Base-by-base conservation (phyloP, 169 alveolate genomes). In the Cystoisospora suis region DNA sequence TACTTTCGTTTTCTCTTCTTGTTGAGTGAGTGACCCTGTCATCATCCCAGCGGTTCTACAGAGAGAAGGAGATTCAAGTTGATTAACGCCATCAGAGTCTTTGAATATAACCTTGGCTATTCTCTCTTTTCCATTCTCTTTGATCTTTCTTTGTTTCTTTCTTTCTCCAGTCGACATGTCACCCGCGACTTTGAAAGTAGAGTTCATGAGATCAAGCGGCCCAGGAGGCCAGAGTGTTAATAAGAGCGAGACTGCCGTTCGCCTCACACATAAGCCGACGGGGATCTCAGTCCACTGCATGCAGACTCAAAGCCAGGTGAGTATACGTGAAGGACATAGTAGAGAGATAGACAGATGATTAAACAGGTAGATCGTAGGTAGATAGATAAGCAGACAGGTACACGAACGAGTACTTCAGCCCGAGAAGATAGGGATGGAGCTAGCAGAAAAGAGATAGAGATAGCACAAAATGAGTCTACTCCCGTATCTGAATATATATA, bases 171-270 rank as follows among this genome's bases (percentile, higher is more conserved):
- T 65, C 61, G 90, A 89, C 47, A 59, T 90, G 47, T 36, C 59
- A 20, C 70, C 85, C 12, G 23, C 96, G 59, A 98, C 96, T 81
- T 75, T 97, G 23, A 95, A 88, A 40, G 94, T 97, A 38, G 99
- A 98, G 87, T 95, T 97, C 29, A 96, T 96, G 98, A 93, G 98
- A 47, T 96, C 99, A 27, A 94, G 97, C 45, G 99, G 99, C 4
- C 98, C 98, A 42, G 99, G 99, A 38, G 99, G 99, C 20, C 97
- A 98, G 91, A 98, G 97, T 94, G 99, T 98, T 17, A 98, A 98
- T 94, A 98, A 95, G 85, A 97, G 97, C 53, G 99, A 97, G 86
- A 96, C 99, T 7, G 99, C 99, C 12, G 97, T 95, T 23, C 88
- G 99, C 45, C 95, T 95, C n/a, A 96, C 98, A 6, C 99, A 98